Percentiles rank a stretch among this genome's conserved stretches.
These are phyloP conservation scores for Geotrichum macrosporum DNA, from an alignment of 1,139 yeast genomes.

Conservation along the genomic window DNA sequence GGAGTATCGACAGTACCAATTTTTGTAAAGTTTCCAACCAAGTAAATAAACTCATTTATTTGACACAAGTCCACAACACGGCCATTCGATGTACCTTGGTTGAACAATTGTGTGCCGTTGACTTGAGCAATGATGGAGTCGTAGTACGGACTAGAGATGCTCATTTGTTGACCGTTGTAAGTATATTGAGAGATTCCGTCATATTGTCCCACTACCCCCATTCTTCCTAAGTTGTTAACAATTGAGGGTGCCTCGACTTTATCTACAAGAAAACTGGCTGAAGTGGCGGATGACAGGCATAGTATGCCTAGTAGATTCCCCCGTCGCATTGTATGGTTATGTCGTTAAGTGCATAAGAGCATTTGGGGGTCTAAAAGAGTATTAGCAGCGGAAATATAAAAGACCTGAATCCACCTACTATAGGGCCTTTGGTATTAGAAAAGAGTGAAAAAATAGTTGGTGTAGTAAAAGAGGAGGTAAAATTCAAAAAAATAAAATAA, in stretches of 20 bases:
- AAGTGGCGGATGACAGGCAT: neutral
- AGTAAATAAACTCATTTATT: conserved; percentile 44
- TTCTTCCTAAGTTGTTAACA: conserved; percentile 36
- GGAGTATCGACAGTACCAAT: conserved; percentile 41
- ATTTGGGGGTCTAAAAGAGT: too few relatives aligned
- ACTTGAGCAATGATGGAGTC: conserved; percentile 31
- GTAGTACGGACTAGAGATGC: conserved; percentile 21
- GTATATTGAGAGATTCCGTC: conserved; percentile 57
- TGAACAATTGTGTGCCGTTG: conserved; percentile 11
- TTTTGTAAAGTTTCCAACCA: conserved; percentile 43
- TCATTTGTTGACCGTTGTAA: conserved; percentile 47
- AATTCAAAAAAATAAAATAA: neutral
- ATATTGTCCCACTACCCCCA: conserved; percentile 64
- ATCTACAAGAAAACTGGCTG: conserved; percentile 11
- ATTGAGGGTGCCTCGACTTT: conserved; percentile 28
- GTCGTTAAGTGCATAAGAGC: neutral
- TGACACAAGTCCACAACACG: conserved; percentile 34
- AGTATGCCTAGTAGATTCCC: conserved; percentile 1
- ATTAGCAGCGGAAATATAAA: neutral
- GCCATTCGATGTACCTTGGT: conserved; percentile 32
- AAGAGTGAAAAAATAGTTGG: neutral
- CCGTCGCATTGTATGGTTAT: conserved; percentile 1
- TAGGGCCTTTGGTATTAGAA: too few relatives aligned
- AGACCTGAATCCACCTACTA: neutral
- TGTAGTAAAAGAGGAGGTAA: neutral